Conservation (phyloP, 148 eudicot species). For the Rhododendron williamsianum region DNA sequence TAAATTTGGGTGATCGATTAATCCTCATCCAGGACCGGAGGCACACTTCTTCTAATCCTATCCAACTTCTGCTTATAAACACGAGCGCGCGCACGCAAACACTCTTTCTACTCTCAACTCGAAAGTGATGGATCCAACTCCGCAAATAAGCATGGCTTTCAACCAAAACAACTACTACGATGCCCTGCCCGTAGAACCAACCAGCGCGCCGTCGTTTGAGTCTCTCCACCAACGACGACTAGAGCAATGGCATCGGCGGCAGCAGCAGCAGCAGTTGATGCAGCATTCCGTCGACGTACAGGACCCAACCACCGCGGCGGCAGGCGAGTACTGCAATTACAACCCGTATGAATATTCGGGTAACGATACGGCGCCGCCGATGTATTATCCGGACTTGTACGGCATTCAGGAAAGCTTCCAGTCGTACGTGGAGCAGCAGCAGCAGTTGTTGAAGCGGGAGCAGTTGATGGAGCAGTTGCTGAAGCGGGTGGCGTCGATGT, state of each 20-base stretch:
- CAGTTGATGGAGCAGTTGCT: neutral
- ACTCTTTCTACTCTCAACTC: neutral
- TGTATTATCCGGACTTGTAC: neutral
- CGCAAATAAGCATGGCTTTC: neutral
- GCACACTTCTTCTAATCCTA: neutral
- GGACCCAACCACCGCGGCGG: neutral
- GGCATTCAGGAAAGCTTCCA: neutral
- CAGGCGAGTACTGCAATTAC: neutral
- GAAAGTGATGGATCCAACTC: neutral
- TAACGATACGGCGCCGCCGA: neutral
- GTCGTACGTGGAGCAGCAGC: neutral
- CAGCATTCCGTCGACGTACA: neutral
- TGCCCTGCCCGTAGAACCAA: neutral
- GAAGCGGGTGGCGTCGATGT: neutral
- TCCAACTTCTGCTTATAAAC: neutral
- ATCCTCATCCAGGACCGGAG: no score
- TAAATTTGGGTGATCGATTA: neutral
- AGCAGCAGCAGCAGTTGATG: neutral
- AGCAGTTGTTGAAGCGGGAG: neutral
- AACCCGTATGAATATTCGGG: no score
- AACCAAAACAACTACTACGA: neutral
- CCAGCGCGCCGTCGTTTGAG: neutral
- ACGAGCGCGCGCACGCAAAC: neutral
- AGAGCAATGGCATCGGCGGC: neutral
- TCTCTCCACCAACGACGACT: neutral